These are phyloP conservation scores for Amoebophrya sp. DNA, from an alignment of 169 alveolate genomes.

Conservation along the genomic window DNA sequence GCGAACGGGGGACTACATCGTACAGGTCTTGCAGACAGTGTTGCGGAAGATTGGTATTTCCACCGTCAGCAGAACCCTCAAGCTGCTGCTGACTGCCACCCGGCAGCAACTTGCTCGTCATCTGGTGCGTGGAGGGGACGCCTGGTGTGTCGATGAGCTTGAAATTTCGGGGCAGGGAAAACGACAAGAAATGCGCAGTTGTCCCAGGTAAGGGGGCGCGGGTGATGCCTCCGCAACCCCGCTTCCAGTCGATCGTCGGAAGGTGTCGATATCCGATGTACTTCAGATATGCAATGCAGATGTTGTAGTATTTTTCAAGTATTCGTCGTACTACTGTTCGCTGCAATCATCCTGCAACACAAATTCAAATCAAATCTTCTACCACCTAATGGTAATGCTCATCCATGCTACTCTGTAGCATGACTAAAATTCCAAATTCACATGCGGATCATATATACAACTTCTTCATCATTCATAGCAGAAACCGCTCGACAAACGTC, in stretches of 20 bases:
- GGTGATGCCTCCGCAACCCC: conserved; percentile 63
- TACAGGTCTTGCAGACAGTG: conserved; percentile 50
- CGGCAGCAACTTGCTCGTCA: conserved; percentile 47
- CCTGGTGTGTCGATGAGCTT: conserved; percentile 66
- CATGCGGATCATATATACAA: too few species aligned
- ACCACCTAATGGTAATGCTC: too few species aligned
- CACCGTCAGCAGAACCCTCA: neutral
- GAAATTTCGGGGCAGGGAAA: conserved; percentile 58
- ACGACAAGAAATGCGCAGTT: conserved; percentile 60
- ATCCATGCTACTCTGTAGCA: too few species aligned
- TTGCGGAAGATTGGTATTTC: too few species aligned
- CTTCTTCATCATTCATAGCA: too few species aligned
- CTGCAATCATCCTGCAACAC: too few species aligned
- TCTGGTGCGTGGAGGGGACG: conserved; percentile 57
- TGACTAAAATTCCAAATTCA: too few species aligned
- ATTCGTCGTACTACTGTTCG: too few species aligned
- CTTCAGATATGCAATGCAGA: too few species aligned
- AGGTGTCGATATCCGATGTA: conserved; percentile 54
- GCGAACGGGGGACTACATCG: conserved; percentile 53
- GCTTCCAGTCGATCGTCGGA: neutral
- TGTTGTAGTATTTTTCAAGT: too few species aligned
- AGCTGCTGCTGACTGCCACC: conserved; percentile 39
- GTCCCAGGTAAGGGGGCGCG: conserved; percentile 66
- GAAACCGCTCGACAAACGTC: conserved; percentile 60
- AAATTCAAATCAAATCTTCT: too few species aligned